These are phyloP conservation scores for Solanum medicagineum DNA, from an alignment of 257 asterid species.

Conservation along the genomic window DNA sequence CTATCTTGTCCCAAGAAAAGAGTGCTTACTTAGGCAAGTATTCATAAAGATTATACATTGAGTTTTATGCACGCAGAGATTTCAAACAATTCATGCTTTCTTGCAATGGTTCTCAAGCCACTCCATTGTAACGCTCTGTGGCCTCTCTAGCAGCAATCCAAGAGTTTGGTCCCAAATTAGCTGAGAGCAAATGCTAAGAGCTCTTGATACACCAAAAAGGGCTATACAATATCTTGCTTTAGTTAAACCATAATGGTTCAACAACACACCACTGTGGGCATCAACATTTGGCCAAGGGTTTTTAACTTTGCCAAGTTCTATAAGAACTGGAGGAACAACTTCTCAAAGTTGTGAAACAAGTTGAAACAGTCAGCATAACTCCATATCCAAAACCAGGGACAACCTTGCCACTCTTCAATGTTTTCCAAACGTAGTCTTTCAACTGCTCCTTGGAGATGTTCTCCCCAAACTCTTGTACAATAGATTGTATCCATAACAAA, in stretches of 20 bases:
- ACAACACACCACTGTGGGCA: conserved; percentile 89
- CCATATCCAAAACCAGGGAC: conserved; percentile 94
- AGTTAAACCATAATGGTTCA: conserved; percentile 78
- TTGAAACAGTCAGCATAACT: conserved; percentile 84
- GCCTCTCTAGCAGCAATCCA: conserved; percentile 92
- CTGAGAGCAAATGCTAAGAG: conserved; percentile 94
- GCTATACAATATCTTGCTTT: conserved; percentile 73
- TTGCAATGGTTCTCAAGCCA: conserved; percentile 69
- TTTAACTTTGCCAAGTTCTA: conserved; percentile 92
- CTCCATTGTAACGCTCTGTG: conserved; percentile 84
- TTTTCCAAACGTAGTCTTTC: conserved; percentile 90
- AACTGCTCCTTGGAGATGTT: conserved; percentile 37
- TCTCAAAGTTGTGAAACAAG: conserved; percentile 77
- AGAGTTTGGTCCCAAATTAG: conserved; percentile 98
- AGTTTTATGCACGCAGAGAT: neutral
- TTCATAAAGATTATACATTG: neutral
- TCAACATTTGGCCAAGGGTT: conserved; percentile 97
- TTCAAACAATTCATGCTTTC: conserved; percentile 32
- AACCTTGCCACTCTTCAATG: conserved; percentile 94
- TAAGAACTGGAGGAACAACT: conserved; percentile 77
- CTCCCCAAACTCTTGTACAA: conserved; percentile 88
- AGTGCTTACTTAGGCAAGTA: neutral
- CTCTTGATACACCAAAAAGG: conserved; percentile 94
- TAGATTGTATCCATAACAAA: conserved; percentile 85
- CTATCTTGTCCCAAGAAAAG: neutral